Evolutionary conservation across 805 yeast species (phyloP).

Genomic region (Saturnispora besseyi): DNA sequence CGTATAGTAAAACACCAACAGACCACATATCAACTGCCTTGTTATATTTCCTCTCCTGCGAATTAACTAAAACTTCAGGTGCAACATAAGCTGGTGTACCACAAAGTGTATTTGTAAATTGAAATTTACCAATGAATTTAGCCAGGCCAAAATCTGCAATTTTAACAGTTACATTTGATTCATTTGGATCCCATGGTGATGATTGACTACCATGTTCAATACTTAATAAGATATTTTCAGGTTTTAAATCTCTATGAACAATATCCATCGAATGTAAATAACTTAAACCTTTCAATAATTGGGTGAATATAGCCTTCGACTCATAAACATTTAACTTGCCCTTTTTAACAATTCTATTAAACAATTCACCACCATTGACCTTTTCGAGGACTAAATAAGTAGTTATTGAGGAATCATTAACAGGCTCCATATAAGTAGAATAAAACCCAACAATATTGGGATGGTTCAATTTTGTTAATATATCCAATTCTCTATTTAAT

Average conservation of each 20-base stretch:
- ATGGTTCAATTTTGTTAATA: slow-evolving; percentile 56
- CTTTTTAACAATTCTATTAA: slow-evolving; percentile 61
- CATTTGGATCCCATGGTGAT: slow-evolving; percentile 49
- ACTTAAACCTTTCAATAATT: slow-evolving; percentile 54
- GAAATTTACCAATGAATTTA: slow-evolving; percentile 59
- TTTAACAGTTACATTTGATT: slow-evolving; percentile 54
- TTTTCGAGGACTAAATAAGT: slow-evolving; percentile 65
- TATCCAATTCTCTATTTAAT: slow-evolving; percentile 58
- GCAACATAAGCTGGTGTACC: slow-evolving; percentile 88
- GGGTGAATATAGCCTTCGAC: slow-evolving; percentile 47
- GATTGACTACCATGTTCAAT: slow-evolving; percentile 30
- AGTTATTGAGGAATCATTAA: slow-evolving; percentile 36
- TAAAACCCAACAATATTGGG: slow-evolving; percentile 62
- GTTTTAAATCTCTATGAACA: slow-evolving; percentile 88
- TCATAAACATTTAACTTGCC: slow-evolving; percentile 54
- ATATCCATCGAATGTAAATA: slow-evolving; percentile 91
- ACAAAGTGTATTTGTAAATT: slow-evolving; percentile 69
- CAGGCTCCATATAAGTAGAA: slow-evolving; percentile 45
- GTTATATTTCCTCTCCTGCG: slow-evolving; percentile 45
- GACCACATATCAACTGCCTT: slow-evolving; percentile 78
- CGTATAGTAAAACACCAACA: slow-evolving; percentile 68
- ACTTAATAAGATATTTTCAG: slow-evolving; percentile 69
- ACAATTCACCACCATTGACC: slow-evolving; percentile 66
- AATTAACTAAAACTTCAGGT: slow-evolving; percentile 59
- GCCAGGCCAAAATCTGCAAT: slow-evolving; percentile 80